phyloP scores from a whole-genome alignment of 371 early-diverging fungal genomes.

The Mucor velutinosus region DNA sequence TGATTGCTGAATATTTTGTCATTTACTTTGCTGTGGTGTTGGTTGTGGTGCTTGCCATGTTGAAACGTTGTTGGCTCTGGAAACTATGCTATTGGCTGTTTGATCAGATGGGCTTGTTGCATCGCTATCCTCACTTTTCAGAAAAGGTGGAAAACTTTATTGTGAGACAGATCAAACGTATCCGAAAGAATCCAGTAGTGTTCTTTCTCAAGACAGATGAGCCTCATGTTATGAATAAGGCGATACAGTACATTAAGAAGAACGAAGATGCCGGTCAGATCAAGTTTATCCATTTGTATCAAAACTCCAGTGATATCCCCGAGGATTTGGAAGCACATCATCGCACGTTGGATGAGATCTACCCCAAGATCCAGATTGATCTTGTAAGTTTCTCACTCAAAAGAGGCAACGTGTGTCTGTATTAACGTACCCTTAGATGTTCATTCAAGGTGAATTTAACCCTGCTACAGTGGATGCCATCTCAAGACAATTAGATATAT shows the following conservation, averaged over 20 bases:
- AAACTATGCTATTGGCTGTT: constrained; percentile 37
- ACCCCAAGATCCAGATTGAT: constrained; percentile 57
- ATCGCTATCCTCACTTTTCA: constrained; percentile 21
- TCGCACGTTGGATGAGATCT: constrained; percentile 49
- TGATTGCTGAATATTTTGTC: constrained; percentile 51
- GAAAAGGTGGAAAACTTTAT: constrained; percentile 28
- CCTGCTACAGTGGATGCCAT: constrained; percentile 52
- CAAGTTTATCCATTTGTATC: constrained; percentile 52
- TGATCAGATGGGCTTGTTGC: constrained; percentile 28
- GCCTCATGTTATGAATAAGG: constrained; percentile 61
- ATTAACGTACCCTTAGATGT: too few relatives aligned
- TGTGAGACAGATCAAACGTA: constrained; percentile 28
- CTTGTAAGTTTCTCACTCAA: constrained; percentile 30
- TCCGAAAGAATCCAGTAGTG: constrained; percentile 46
- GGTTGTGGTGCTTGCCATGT: constrained; percentile 36
- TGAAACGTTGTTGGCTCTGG: constrained; percentile 51
- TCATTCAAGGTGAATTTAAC: constrained; percentile 47
- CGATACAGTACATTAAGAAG: constrained; percentile 50
- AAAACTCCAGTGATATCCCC: constrained; percentile 36
- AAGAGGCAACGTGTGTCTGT: too few relatives aligned
- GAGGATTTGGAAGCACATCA: constrained; percentile 46
- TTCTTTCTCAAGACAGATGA: constrained; percentile 62
- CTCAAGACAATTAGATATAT: constrained; percentile 41
- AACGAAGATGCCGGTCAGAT: constrained; percentile 53
- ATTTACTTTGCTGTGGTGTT: constrained; percentile 50